Percentiles rank a stretch among this genome's conserved stretches.
These are phyloP conservation scores for Bremia lactucae DNA, from an alignment of 352 stramenopile genomes.

Conservation along the genomic window DNA sequence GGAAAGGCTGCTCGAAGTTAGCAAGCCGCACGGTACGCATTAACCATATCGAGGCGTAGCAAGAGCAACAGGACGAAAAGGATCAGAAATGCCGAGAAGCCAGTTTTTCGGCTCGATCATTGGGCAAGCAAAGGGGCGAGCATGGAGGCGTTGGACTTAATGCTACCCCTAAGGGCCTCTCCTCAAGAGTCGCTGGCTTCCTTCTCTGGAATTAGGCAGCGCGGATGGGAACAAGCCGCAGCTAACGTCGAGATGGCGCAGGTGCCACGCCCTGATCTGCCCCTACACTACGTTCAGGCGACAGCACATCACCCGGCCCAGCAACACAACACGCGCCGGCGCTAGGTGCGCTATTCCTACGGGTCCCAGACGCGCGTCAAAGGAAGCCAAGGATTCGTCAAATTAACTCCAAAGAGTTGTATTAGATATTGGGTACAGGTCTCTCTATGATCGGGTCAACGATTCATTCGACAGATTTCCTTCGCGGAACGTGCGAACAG, in stretches of 20 bases:
- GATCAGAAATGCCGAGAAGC: background rate
- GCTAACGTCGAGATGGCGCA: background rate
- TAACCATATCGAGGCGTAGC: background rate
- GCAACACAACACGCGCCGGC: background rate
- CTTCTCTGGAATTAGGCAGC: background rate
- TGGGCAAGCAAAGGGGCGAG: background rate
- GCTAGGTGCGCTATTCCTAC: background rate
- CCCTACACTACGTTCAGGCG: too few species aligned
- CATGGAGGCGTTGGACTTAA: background rate
- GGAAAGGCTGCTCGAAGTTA: background rate
- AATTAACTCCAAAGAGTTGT: conserved; percentile 12
- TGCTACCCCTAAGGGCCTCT: background rate
- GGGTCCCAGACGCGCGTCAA: background rate
- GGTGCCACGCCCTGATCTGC: background rate
- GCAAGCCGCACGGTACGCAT: background rate
- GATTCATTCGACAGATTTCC: too few species aligned
- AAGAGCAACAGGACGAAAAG: background rate
- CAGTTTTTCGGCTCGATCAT: background rate
- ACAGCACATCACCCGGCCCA: background rate
- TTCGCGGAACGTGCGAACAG: too few species aligned
- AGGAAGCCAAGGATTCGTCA: conserved; percentile 2
- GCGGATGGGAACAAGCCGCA: background rate
- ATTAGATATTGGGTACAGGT: too few species aligned
- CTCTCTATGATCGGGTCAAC: too few species aligned
- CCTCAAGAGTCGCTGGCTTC: background rate